Evolutionary conservation across 352 stramenopile species (phyloP), one percentile per base, ranked within the genome.

Genomic region (Globisporangium rhizosaccharum): DNA sequence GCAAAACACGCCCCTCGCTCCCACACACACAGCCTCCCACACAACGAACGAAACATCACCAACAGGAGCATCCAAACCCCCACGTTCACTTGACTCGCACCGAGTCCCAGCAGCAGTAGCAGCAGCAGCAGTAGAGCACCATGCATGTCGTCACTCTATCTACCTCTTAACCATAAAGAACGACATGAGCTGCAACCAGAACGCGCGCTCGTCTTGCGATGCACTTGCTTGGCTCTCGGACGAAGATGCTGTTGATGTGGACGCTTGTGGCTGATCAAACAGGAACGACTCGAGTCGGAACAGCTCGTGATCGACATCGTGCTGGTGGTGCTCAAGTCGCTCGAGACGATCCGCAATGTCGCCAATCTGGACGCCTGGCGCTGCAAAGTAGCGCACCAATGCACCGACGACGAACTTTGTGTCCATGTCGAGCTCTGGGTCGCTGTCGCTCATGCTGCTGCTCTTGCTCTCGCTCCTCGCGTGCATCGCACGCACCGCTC

Each of bases 161-260:
- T 20, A 46, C 41, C 41, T 46, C 41, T 28, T 56, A 46, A 56
- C 20, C 25, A 85, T 66, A 67, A 85, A 83, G 56, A 86, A 86
- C 10, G 78, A 85, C 48, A 80, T 68, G 42, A 88, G 51, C 51
- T 79, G 74, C 25, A 85, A 56, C 78, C 78, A 88, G 47, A 82
- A 83, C 3, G 64, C 70, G 41, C 73, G 76, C 39, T 84, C 60
- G 14, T 61, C 53, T 48, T 58, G 41, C n/a, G 51, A 33, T 33
- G 52, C 5, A n/a, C 8, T 41, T 9, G 48, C 18, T 12, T 42
- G 6, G 26, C 18, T 17, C 18, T 17, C 30, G 12, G 18, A 30
- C 51, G 18, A 17, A 2, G 20, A 2, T 48, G 42, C 17, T 51
- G 18, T 3, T 14, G 47, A 1, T 55, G 23, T n/a, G 30, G 25